Base-by-base conservation (phyloP, 1,284 basidiomycete genomes). In the Trametes polyzona region DNA sequence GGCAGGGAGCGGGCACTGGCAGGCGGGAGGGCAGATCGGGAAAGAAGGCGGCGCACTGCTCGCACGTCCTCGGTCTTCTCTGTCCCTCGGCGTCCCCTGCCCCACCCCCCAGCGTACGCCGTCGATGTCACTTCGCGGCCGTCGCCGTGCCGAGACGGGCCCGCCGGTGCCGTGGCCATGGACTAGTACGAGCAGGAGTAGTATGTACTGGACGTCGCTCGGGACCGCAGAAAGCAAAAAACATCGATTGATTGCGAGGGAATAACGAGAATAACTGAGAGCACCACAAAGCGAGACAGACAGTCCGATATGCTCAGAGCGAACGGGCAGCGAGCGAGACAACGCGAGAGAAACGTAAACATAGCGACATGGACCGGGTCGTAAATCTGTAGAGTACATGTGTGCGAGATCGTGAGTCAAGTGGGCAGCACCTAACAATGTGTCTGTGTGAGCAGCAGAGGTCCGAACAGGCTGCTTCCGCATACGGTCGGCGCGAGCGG, bases 381-480 rank as follows among this genome's bases (percentile, higher is more conserved):
- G 35, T 53, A 53, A 29, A 53, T 53, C 14, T 21, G 53, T 55
- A 48, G 30, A 29, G 30, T 55, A 55, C 39, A 55, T 55, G 39
- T n/a, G 17, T 39, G 43, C 36, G 35, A 52, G 42, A 52, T 52
- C 16, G 23, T 42, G 41, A n/a, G 24, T 14, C n/a, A n/a, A n/a
- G n/a, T n/a, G n/a, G n/a, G n/a, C n/a, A n/a, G n/a, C n/a, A n/a
- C n/a, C n/a, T n/a, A n/a, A n/a, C n/a, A n/a, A n/a, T n/a, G n/a
- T n/a, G n/a, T n/a, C n/a, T n/a, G n/a, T n/a, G n/a, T n/a, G n/a
- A n/a, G n/a, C n/a, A n/a, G n/a, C 7, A 32, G 8, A 32, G 30
- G 30, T 32, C n/a, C n/a, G n/a, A n/a, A n/a, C n/a, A n/a, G n/a
- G n/a, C n/a, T n/a, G n/a, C n/a, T n/a, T n/a, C n/a, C n/a, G n/a